Evolutionary conservation across 768 basidiomycete species (phyloP), one percentile per base, ranked within the genome.

Genomic region (Antrodiella citrinella): DNA sequence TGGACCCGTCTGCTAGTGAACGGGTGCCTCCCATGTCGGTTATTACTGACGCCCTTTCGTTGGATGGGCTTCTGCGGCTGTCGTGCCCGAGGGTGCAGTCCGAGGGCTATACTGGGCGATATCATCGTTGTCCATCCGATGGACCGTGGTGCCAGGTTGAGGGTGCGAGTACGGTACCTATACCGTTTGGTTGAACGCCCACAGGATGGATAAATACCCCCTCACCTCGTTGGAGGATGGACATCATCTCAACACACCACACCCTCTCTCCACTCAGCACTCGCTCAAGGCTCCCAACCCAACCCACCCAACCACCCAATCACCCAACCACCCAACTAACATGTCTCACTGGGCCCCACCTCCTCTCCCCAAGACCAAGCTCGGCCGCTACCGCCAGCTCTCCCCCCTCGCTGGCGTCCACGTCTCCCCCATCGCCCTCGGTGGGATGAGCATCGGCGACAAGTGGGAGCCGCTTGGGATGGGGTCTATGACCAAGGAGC

Each of bases 371-470:
- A 15, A 43, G 13, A 61, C 65, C 39, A 49, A 57, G 25, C 56
- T 65, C 21, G 65, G 51, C 15, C 56, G 53, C n/a, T 63, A 66
- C 50, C 56, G 69, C 26, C 52, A 65, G 19, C 55, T 71, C 9
- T 60, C 64, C 1, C 65, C 66, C 9, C 57, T 57, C 18, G 67
- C 68, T 2, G 63, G 65, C 39, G 59, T 69, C 4, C 61, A 63
- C 23, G 69, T 71, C 23, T 69, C 67, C 2, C 69, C 68, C 2
- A 51, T 71, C 21, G 59, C 58, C 38, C 60, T 71, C 5, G 69
- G 69, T 1, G 67, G 58, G 4, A 67, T 69, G 67, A 65, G 61
- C 26, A 55, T 71, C 26, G 70, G 70, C 20, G 62, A 68, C 49
- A 65, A 68, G 47, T 69, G 68, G 69, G 57, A 39, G 1, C 22